Percentiles rank a stretch among this genome's conserved stretches.
These are phyloP conservation scores for Mucor plumbeus DNA, from an alignment of 371 early-diverging fungal species.

Conservation along the genomic window DNA sequence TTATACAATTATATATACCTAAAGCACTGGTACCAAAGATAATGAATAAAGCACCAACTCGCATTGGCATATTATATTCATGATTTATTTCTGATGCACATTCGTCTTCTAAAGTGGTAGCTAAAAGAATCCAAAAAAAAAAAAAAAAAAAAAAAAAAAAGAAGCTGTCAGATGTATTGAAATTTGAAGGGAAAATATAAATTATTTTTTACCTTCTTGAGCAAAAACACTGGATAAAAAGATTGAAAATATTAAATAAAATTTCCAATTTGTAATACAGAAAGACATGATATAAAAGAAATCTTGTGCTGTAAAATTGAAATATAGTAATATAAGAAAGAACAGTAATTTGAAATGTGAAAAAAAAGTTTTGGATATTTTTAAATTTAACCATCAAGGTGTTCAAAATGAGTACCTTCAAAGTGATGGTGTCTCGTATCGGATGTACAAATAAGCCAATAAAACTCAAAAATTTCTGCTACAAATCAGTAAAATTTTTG, in stretches of 20 bases:
- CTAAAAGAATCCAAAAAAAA: neutral
- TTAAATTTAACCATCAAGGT: slow-evolving; percentile 13
- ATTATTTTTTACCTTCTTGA: slow-evolving; percentile 12
- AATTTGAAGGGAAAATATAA: neutral
- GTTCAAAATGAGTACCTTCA: slow-evolving; percentile 26
- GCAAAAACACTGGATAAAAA: slow-evolving; percentile 3
- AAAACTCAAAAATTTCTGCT: slow-evolving; percentile 29
- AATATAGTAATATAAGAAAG: neutral
- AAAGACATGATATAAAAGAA: neutral
- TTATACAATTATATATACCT: slow-evolving; percentile 19
- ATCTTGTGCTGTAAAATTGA: neutral
- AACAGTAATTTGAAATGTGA: slow-evolving; percentile 12
- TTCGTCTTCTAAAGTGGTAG: slow-evolving; percentile 2
- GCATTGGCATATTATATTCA: slow-evolving; percentile 32
- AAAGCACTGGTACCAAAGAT: slow-evolving; percentile 33
- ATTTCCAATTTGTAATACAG: neutral
- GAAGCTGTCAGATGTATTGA: slow-evolving; percentile 6
- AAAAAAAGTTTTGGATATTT: too few relatives aligned
- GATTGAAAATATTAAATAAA: neutral
- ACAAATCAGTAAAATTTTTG: slow-evolving; percentile 13
- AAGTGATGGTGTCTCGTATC: slow-evolving; percentile 18
- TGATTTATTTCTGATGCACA: slow-evolving; percentile 22
- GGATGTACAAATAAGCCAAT: slow-evolving; percentile 25
- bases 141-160: too few relatives aligned
- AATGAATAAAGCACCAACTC: slow-evolving; percentile 39